Evolutionary conservation across 1,284 basidiomycete species (phyloP).

Genomic region (Phylloboletellus chloephorus): DNA sequence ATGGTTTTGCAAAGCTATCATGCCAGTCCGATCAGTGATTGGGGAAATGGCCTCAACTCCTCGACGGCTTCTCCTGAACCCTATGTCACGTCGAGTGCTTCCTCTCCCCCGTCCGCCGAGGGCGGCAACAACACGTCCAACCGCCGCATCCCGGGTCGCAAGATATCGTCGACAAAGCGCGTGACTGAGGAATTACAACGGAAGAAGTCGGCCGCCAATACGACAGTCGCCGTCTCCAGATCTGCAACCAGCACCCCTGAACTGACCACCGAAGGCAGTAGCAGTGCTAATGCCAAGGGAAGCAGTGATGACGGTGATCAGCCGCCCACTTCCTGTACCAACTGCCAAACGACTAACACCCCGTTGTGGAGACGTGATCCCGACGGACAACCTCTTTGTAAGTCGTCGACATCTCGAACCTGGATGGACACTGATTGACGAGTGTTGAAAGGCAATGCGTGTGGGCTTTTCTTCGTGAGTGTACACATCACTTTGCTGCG

Average conservation of each 20-base stretch:
- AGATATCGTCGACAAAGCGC: constrained; percentile 58
- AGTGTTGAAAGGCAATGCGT: constrained; percentile 62
- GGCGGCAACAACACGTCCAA: constrained; percentile 33
- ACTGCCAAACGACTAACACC: constrained; percentile 94
- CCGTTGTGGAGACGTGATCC: constrained; percentile 94
- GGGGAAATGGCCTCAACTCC: constrained; percentile 64
- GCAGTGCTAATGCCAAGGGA: constrained; percentile 35
- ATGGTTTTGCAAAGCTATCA: constrained; percentile 51
- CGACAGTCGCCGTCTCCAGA: constrained; percentile 34
- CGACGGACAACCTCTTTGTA: constrained; percentile 90
- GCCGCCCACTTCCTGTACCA: constrained; percentile 81
- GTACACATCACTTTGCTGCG: constrained; percentile 3
- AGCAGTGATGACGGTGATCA: constrained; percentile 62
- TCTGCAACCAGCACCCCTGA: constrained; percentile 57
- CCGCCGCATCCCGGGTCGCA: constrained; percentile 37
- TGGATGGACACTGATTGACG: constrained; percentile 10
- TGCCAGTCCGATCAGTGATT: constrained; percentile 76
- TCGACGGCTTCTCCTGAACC: constrained; percentile 75
- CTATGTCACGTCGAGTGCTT: constrained; percentile 57
- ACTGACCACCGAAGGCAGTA: constrained; percentile 32
- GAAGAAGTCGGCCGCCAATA: constrained; percentile 43
- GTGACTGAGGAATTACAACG: constrained; percentile 47
- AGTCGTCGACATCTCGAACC: constrained; percentile 26
- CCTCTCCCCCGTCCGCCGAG: constrained; percentile 63
- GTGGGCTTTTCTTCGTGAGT: constrained; percentile 86